Base-by-base conservation (phyloP, 257 asterid genomes). In the Asclepias syriaca region DNA sequence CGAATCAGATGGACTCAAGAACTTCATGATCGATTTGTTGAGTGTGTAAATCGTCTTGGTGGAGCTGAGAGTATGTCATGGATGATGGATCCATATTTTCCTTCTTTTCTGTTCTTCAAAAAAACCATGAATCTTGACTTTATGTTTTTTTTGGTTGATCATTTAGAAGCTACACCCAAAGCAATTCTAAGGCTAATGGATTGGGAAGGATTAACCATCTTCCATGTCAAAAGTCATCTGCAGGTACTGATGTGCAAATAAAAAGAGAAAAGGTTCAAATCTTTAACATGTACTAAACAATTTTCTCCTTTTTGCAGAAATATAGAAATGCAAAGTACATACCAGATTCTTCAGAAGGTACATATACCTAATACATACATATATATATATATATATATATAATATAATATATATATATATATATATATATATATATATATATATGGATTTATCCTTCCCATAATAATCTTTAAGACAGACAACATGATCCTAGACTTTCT, bases 171-270 rank as follows among this genome's bases (percentile, higher is more conserved):
- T 59, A 94, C 98, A 43, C 98, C 98, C 10, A 94, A 94, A 84
- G 93, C 90, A 22, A 86, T 94, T 74, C 87, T 94, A 10, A 94
- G 77, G 85, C 75, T 94, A 81, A 94, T 94, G 98, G 92, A 85
- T 22, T 73, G 88, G 53, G 96, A 89, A 60, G 89, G 97, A 37
- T 85, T 94, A 57, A 91, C 97, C 50, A 91, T 94, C 72, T 87
- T 88, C 79, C 98, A 94, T 81, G 93, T 94, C 72, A 94, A 94
- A 80, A 91, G 97, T 85, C 98, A 94, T 86, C 79, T 94, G 77
- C 98, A 93, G 96, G 98, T 93, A 72, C 53, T 49, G 43, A 27
- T 50, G 11, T 66, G 29, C 12, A 68, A 37, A 1, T 1, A n/a
- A 0, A 40, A 43, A 43, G 8, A 43, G 2, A 43, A 6, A 43